Evolutionary conservation across 2,329 filamentous ascomycete species (phyloP).

Genomic region (Pseudomassariella vexata): DNA sequence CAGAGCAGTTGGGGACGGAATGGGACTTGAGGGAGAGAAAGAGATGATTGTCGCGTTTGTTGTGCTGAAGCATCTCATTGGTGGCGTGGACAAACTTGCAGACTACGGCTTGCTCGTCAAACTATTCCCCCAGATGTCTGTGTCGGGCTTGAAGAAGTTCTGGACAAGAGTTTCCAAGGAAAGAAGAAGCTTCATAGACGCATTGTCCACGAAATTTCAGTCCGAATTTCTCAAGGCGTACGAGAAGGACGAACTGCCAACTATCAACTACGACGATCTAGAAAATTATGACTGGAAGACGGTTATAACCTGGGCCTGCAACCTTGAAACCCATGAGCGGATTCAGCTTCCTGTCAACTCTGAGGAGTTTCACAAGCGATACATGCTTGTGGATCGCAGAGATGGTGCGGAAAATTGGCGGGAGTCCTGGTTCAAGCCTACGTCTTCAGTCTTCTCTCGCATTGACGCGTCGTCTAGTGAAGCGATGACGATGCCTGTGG

Average conservation of each 20-base stretch:
- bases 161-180: constrained; percentile 49
- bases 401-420: constrained; percentile 40
- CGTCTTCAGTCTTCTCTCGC: constrained; percentile 50
- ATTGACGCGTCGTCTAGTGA: constrained; percentile 48
- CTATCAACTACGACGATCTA: constrained; percentile 58
- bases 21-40: constrained; percentile 34
- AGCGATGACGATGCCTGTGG: constrained; percentile 32
- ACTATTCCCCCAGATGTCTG: constrained; percentile 47
- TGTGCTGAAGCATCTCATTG: constrained; percentile 51
- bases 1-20: constrained; percentile 20
- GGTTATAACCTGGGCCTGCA: constrained; percentile 62
- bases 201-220: constrained; percentile 59
- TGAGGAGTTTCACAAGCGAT: constrained; percentile 36
- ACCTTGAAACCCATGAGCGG: constrained; percentile 39
- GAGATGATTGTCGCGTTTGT: constrained; percentile 53
- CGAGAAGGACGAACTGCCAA: constrained; percentile 52
- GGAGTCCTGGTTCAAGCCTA: constrained; percentile 49
- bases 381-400: constrained; percentile 31
- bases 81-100: constrained; percentile 52
- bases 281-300: constrained; percentile 62
- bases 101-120: constrained; percentile 56
- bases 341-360: constrained; percentile 43
- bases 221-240: constrained; percentile 62
- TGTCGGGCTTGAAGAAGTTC: constrained; percentile 46
- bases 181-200: constrained; percentile 46